Evolutionary conservation across 1,139 yeast species (phyloP).

Genomic region (Pneumocystis carinii): DNA sequence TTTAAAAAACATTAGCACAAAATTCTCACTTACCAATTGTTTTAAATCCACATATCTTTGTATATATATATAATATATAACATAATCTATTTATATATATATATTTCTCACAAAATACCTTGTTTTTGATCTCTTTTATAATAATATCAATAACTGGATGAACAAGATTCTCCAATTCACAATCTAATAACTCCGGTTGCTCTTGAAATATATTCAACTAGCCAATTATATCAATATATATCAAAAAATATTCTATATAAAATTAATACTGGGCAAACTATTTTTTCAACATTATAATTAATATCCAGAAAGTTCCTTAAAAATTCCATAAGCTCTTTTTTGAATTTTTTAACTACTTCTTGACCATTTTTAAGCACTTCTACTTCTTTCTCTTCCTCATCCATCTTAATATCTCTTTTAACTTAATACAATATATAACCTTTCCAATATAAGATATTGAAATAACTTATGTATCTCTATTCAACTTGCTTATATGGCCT

Average conservation of each 20-base stretch:
- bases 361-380: background rate
- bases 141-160: slow-evolving; percentile 13
- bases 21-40: slow-evolving; percentile 26
- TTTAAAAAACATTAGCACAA: background rate
- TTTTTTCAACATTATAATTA: background rate
- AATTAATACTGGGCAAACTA: background rate
- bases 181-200: slow-evolving; percentile 26
- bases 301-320: background rate
- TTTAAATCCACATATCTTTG: slow-evolving; percentile 55
- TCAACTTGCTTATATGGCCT: too few species aligned
- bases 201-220: slow-evolving; percentile 23
- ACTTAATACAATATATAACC: background rate
- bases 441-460: background rate
- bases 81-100: slow-evolving; percentile 12
- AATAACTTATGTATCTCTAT: too few species aligned
- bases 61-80: slow-evolving; percentile 36
- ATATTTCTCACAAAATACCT: background rate
- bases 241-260: background rate
- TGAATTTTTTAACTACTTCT: background rate
- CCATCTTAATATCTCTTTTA: background rate
- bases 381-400: background rate
- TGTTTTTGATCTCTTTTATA: slow-evolving; percentile 5
- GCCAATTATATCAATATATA: background rate
- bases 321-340: background rate
- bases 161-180: slow-evolving; percentile 18